These are phyloP conservation scores for Boletus rubescentipes DNA, from an alignment of 768 basidiomycete species.

Conservation along the genomic window DNA sequence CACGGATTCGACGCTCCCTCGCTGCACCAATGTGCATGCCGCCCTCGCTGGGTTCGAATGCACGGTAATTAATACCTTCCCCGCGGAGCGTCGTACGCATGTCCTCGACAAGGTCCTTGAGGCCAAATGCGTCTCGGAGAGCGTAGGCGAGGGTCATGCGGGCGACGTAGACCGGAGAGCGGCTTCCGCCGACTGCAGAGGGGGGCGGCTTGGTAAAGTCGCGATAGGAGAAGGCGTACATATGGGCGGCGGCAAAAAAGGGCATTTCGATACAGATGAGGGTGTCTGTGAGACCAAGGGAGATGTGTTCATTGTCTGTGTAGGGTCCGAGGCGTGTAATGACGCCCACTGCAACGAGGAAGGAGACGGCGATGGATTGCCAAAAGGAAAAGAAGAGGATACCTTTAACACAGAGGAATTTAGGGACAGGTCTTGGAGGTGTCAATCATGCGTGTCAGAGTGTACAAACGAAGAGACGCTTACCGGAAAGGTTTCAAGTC, in stretches of 20 bases:
- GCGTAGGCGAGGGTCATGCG: slow-evolving; percentile 90
- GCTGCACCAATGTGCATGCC: slow-evolving; percentile 88
- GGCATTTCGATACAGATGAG: slow-evolving; percentile 98
- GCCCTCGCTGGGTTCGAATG: slow-evolving; percentile 95
- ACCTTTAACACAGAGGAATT: slow-evolving; percentile 98
- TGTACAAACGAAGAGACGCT: slow-evolving; percentile 18
- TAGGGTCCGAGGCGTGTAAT: slow-evolving; percentile 85
- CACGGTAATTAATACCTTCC: slow-evolving; percentile 91
- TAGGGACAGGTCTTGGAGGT: slow-evolving; percentile 74
- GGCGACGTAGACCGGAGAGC: slow-evolving; percentile 60
- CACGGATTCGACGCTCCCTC: slow-evolving; percentile 81
- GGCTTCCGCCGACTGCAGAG: slow-evolving; percentile 11
- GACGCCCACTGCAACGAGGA: slow-evolving; percentile 78
- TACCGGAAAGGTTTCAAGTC: slow-evolving; percentile 90
- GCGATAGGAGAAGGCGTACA: slow-evolving; percentile 89
- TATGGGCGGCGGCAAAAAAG: slow-evolving; percentile 90
- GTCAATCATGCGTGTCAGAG: background rate
- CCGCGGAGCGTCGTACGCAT: slow-evolving; percentile 78
- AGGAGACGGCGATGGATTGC: slow-evolving; percentile 86
- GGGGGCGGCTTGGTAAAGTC: slow-evolving; percentile 69
- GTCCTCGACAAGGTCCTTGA: slow-evolving; percentile 86
- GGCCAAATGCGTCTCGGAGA: slow-evolving; percentile 82
- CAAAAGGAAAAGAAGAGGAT: slow-evolving; percentile 99
- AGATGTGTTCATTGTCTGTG: slow-evolving; percentile 85
- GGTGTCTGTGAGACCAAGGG: slow-evolving; percentile 84